phyloP scores from a whole-genome alignment of 2,329 filamentous ascomycete genomes.

The Phaeosphaeria sp. region DNA sequence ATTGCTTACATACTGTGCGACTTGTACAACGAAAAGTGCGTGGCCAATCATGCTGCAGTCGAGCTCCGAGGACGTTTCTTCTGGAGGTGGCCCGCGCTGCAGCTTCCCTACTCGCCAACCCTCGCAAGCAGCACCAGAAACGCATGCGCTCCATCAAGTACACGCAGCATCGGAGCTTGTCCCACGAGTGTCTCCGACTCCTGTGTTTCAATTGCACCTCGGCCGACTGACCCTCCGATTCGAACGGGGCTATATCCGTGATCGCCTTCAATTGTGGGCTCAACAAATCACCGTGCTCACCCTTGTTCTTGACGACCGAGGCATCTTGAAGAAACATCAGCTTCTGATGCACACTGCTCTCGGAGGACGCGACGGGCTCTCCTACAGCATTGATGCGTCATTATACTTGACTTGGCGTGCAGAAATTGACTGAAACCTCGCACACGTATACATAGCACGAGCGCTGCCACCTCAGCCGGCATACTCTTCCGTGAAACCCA shows the following conservation, averaged over 20 bases:
- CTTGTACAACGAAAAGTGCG: too few relatives aligned
- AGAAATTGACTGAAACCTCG: not conserved
- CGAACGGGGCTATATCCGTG: not conserved
- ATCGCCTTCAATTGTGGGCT: not conserved
- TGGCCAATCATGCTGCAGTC: not conserved
- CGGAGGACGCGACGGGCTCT: constrained; percentile 12
- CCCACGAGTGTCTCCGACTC: not conserved
- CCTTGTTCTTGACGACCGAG: constrained; percentile 22
- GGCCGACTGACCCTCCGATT: not conserved
- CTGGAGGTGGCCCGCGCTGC: not conserved
- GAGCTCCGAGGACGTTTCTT: not conserved
- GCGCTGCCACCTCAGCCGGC: not conserved
- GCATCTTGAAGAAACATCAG: constrained; percentile 20
- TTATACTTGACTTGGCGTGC: constrained; percentile 11
- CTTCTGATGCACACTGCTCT: constrained; percentile 8
- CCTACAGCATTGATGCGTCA: constrained; percentile 18
- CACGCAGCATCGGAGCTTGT: not conserved
- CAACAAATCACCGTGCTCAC: constrained; percentile 20
- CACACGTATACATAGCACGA: constrained; percentile 6
- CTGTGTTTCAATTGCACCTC: not conserved
- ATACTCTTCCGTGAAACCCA: not conserved
- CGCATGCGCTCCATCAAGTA: not conserved
- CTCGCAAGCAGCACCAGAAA: not conserved
- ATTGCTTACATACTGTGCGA: too few relatives aligned
- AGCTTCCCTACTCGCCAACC: not conserved